Conservation (phyloP, 345 rosid genomes). For the Balakata baccata region DNA sequence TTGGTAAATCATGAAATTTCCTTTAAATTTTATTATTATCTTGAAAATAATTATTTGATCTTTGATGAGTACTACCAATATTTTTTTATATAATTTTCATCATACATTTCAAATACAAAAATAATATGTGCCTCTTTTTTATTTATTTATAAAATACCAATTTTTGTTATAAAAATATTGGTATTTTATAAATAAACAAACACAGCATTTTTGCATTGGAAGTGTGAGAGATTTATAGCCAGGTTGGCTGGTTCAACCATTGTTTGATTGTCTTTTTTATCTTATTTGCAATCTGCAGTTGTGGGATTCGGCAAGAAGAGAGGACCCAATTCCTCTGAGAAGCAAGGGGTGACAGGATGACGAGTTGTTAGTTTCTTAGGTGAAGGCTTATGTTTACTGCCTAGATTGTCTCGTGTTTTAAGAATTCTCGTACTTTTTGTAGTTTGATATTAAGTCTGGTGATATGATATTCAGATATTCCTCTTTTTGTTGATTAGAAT, state of each 20-base stretch:
- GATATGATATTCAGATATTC: not conserved
- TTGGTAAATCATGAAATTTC: too few relatives aligned
- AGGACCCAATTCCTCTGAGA: slow-evolving; percentile 94
- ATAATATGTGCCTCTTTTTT: too few relatives aligned
- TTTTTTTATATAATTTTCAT: too few relatives aligned
- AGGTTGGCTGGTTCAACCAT: too few relatives aligned
- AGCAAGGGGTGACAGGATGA: slow-evolving; percentile 38
- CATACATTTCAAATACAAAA: too few relatives aligned
- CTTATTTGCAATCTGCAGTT: slow-evolving; percentile 36
- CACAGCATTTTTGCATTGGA: too few relatives aligned
- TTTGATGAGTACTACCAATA: too few relatives aligned
- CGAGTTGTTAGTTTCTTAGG: slow-evolving; percentile 6
- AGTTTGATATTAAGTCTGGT: slow-evolving; percentile 8
- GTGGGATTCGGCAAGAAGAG: slow-evolving; percentile 96
- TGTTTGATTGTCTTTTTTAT: not conserved
- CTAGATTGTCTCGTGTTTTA: slow-evolving; percentile 5
- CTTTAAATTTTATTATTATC: too few relatives aligned
- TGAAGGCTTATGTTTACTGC: not conserved
- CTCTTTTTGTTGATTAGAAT: slow-evolving; percentile 14
- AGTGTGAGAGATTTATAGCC: not conserved
- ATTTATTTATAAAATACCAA: too few relatives aligned
- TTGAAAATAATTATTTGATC: too few relatives aligned
- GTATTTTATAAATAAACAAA: too few relatives aligned
- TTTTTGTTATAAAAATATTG: too few relatives aligned
- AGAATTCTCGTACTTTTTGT: not conserved